phyloP scores from a whole-genome alignment of 495 filamentous ascomycete genomes.

The Aspergillus biplanus region DNA sequence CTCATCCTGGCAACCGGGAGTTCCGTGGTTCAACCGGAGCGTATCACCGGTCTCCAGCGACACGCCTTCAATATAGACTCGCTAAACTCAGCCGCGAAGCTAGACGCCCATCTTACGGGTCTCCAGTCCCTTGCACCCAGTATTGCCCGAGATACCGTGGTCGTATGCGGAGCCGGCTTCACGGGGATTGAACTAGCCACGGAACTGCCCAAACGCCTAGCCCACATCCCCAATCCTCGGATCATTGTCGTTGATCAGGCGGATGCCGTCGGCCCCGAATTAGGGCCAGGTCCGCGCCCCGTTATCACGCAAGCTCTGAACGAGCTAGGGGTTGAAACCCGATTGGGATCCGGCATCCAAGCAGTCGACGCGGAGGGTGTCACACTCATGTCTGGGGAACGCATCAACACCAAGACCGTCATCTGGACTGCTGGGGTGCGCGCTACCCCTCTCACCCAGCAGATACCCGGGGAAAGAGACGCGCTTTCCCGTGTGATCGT shows the following conservation, averaged over 20 bases:
- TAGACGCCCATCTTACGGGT: constrained; percentile 23
- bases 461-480: constrained; percentile 24
- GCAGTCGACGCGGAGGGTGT: constrained; percentile 21
- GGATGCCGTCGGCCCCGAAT: constrained; percentile 21
- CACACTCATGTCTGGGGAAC: constrained; percentile 25
- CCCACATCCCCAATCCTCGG: constrained; percentile 8
- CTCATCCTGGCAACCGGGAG: constrained; percentile 42
- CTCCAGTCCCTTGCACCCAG: constrained; percentile 21
- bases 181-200: constrained; percentile 31
- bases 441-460: constrained; percentile 26
- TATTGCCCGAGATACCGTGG: constrained; percentile 22
- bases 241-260: constrained; percentile 26
- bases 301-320: constrained; percentile 25
- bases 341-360: constrained; percentile 22
- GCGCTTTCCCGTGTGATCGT: constrained; percentile 21
- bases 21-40: constrained; percentile 29
- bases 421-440: constrained; percentile 30
- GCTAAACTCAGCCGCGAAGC: constrained; percentile 19
- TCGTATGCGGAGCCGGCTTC: constrained; percentile 30
- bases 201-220: constrained; percentile 25
- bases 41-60: constrained; percentile 29
- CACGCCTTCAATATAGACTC: constrained; percentile 39
- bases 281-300: constrained; percentile 25
- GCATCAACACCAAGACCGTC: constrained; percentile 26
- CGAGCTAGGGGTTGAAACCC: constrained; percentile 22